Evolutionary conservation across 1,284 basidiomycete genomes (phyloP), one percentile per base, ranked within the genome.

Genomic region (Anthracocystis walkeri): DNA sequence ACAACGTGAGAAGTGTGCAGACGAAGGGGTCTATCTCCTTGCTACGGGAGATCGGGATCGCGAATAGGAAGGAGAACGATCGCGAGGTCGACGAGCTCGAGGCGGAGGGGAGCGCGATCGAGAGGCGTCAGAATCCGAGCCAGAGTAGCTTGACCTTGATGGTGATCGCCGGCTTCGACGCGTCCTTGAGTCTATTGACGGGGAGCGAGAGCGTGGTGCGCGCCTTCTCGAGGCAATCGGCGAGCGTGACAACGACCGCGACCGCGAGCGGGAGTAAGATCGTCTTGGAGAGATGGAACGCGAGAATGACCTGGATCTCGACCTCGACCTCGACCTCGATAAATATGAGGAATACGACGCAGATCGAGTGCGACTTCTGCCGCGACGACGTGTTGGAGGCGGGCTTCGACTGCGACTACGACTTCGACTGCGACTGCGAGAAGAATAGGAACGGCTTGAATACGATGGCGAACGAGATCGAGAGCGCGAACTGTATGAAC

Each of bases 311-410:
- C 69, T 46, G n/a, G 58, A 48, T 27, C 71, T 45, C 2, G 65
- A 65, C 18, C 52, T 54, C 10, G 53, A 55, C 53, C 48, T 31
- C 2, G 35, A 66, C 45, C 73, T 60, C 5, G 66, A 70, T 11
- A 59, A 66, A 46, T 75, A 75, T 2, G 74, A 76, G 0, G 63
- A 61, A 57, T 72, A 76, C 14, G 74, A 76, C 20, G 63, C 65
- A 2, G 66, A 66, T 23, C 69, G 50, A 10, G 72, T 61, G 38
- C 57, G 61, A 35, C 66, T 64, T 21, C 67, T 54, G 16, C 68
- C 55, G 7, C 67, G 62, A 11, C 51, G 56, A 1, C 55, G 54
- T 21, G 50, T 45, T 29, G 40, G 33, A 33, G 54, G 50, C 18
- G 46, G 29, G 35, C 62, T 65, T 21, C 40, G 60, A 41, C 69